phyloP scores from a whole-genome alignment of 2,329 filamentous ascomycete genomes.

The Xylaria polymorpha region DNA sequence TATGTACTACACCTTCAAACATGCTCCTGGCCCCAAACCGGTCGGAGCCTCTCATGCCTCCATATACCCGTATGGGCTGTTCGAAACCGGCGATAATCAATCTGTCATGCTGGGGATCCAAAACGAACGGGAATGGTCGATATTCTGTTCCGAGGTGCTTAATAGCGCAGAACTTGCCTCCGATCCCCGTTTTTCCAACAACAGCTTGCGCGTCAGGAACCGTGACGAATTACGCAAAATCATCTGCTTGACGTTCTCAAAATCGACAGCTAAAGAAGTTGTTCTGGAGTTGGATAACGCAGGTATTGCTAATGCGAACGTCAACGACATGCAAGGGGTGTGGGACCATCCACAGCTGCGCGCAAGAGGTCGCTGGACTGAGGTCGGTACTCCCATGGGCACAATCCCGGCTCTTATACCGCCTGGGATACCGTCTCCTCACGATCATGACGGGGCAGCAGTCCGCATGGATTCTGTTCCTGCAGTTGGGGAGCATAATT shows the following conservation, averaged over 20 bases:
- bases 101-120: conserved; percentile 68
- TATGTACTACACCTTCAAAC: conserved; percentile 64
- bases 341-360: conserved; percentile 10
- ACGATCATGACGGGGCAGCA: background rate
- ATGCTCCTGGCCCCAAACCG: conserved; percentile 56
- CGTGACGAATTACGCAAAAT: background rate
- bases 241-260: background rate
- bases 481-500: background rate
- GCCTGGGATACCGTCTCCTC: background rate
- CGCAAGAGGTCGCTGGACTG: conserved; percentile 7
- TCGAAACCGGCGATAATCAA: conserved; percentile 59
- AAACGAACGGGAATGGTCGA: conserved; percentile 67
- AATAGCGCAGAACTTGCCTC: conserved; percentile 47
- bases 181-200: conserved; percentile 1
- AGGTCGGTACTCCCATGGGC: background rate
- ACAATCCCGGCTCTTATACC: conserved; percentile 5
- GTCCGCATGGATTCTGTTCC: conserved; percentile 10
- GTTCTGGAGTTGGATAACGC: background rate
- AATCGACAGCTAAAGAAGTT: background rate
- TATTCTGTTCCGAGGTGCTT: conserved; percentile 61
- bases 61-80: conserved; percentile 68
- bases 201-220: background rate
- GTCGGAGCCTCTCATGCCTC: conserved; percentile 64
- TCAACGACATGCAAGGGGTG: conserved; percentile 5
- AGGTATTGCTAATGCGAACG: background rate